Evolutionary conservation across 805 yeast species (phyloP), one percentile per base, ranked within the genome.

Genomic region (Sugiyamaella qingdaonensis): DNA sequence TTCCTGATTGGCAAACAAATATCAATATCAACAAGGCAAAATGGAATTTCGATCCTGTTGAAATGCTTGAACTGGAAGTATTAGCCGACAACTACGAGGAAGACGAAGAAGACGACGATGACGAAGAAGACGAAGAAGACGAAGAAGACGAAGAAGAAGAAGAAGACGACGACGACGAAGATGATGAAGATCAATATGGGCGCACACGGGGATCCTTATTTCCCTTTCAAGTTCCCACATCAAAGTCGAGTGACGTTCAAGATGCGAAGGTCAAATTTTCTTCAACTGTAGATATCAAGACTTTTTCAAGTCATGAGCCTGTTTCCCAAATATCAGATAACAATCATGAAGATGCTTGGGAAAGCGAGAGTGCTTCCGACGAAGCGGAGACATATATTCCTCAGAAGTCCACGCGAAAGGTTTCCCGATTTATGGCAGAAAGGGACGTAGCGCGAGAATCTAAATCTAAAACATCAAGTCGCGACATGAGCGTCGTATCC

Each of bases 221-320:
- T 48, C 75, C 73, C 0, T 61, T 39, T 29, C 18, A 32, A 21
- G 48, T 47, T 52, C 57, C 32, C 18, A 18, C n/a, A 8, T 13
- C 14, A 18, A 31, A n/a, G 24, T 34, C 7, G 10, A 27, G 10
- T 37, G 34, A 13, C n/a, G 35, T 21, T 18, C 16, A 18, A 42
- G 36, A 52, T 27, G 44, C 33, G 21, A 44, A 46, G 36, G 58
- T 85, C 9, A 66, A 75, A 14, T 85, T 84, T 68, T 73, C 82
- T 0, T 73, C 73, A 1, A 69, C 69, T 1, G 70, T 82, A 32
- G 79, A 82, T 44, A 77, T 85, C 10, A 83, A 82, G 56, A 82
- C 81, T 53, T 74, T 85, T 46, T 85, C 48, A 1, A 10, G 27
- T 16, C 14, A 18, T 7, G 48, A 10, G 37, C 51, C 46, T 27